Base-by-base conservation (phyloP, 768 basidiomycete genomes). In the Polyporus arcularius region DNA sequence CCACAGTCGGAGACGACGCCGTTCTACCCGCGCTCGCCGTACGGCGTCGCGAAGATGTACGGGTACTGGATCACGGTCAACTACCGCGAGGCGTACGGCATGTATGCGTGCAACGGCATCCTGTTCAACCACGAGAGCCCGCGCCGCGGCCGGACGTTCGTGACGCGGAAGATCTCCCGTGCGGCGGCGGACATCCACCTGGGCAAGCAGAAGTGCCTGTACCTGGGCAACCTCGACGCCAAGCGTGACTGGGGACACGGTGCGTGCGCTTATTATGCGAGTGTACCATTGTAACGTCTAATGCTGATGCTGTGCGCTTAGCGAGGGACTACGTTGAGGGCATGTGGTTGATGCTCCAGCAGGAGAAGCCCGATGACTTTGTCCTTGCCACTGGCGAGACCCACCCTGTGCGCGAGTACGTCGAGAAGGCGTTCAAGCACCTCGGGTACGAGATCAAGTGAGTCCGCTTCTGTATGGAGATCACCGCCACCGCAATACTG, bases 61-160 rank as follows among this genome's bases (percentile, higher is more conserved):
- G 90, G 87, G 26, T 94, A 86, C 74, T 94, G 90, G 90, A 92
- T 94, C 74, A 87, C 87, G 40, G 88, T 93, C 69, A 94, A 94
- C 77, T 94, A 94, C 75, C 85, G 94, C 59, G 96, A 98, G 77
- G 88, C 94, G 48, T 98, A 98, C 71, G 92, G 89, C 64, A 95
- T 98, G 90, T 96, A 86, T 76, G 92, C 94, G 16, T 95, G 92
- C 75, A 97, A 97, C 74, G 96, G 96, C 50, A 98, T 98, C 71
- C 76, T 98, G 67, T 98, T 97, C 86, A 97, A 98, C 73, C 96
- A 98, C 76, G 96, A 98, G 78, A 96, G 94, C 67, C 96, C 96
- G 14, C 84, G 96, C 52, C 83, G 96, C 67, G 96, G 96, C 21
- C 80, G 95, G 71, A 98, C 95, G 8, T 98, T 98, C 77, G 95